phyloP scores from a whole-genome alignment of 192 early-diverging fungal genomes.

The Anaeromyces robustus region DNA sequence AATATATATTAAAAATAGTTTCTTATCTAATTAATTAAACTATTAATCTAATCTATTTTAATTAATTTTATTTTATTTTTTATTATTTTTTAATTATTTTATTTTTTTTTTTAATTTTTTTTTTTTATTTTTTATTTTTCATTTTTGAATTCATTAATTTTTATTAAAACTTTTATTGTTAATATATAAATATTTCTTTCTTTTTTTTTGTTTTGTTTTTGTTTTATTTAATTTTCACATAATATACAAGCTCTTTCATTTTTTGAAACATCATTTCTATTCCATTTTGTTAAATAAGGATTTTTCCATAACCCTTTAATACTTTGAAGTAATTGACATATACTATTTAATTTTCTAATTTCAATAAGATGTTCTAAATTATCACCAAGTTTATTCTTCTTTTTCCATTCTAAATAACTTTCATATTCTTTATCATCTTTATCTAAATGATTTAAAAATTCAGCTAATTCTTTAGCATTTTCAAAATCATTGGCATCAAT shows the following conservation, averaged over 20 bases:
- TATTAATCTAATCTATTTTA: no score
- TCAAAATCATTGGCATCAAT: neutral
- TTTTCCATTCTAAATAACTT: constrained; percentile 2
- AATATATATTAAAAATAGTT: no score
- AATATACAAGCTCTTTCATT: neutral
- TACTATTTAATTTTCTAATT: neutral
- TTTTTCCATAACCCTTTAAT: neutral
- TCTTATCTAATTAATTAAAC: no score
- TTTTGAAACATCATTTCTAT: neutral
- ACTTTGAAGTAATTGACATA: neutral
- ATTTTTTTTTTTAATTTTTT: no score
- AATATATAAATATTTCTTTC: no score
- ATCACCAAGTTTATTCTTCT: neutral
- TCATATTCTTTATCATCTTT: neutral
- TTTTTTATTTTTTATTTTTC: no score
- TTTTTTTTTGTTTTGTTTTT: no score
- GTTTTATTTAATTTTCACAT: neutral
- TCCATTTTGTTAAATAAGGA: neutral
- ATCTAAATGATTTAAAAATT: neutral
- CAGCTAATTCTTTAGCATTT: neutral
- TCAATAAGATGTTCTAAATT: neutral
- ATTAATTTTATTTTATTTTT: no score
- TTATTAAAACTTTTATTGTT: no score
- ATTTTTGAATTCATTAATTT: no score
- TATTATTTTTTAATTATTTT: no score